Evolutionary conservation across 257 asterid genomes (phyloP).

Genomic region (Przewalskia tangutica): DNA sequence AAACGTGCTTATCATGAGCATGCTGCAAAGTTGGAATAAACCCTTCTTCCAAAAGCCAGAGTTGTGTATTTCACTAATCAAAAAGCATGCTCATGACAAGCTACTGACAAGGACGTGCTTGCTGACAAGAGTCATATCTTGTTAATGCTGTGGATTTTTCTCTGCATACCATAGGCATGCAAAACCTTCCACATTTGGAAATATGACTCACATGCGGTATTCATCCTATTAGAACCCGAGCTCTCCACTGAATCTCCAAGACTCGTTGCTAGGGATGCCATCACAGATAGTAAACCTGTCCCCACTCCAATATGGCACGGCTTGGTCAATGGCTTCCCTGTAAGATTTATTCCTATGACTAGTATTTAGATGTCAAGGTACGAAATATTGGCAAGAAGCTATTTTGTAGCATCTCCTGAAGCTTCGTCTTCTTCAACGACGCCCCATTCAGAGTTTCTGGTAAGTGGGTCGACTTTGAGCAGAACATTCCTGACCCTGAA

Average conservation of each 20-base stretch:
- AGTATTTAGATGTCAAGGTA: slow-evolving; percentile 81
- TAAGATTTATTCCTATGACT: slow-evolving; percentile 44
- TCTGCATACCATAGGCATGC: slow-evolving; percentile 49
- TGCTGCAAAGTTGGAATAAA: too few relatives aligned
- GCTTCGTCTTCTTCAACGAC: too few relatives aligned
- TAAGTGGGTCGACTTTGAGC: too few relatives aligned
- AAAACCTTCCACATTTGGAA: slow-evolving; percentile 72
- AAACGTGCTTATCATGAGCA: slow-evolving; percentile 15
- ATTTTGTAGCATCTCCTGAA: slow-evolving; percentile 12
- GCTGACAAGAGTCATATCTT: slow-evolving; percentile 15
- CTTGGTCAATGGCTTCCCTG: slow-evolving; percentile 56
- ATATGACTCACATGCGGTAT: slow-evolving; percentile 89
- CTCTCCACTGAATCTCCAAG: slow-evolving; percentile 9
- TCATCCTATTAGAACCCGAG: slow-evolving; percentile 35
- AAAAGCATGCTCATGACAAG: too few relatives aligned
- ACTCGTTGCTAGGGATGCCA: slow-evolving; percentile 79
- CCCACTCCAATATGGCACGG: slow-evolving; percentile 95
- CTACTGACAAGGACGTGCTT: too few relatives aligned
- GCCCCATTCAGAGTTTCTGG: background rate
- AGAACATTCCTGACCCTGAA: too few relatives aligned
- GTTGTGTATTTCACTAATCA: too few relatives aligned
- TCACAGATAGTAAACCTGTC: slow-evolving; percentile 77
- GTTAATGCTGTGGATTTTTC: slow-evolving; percentile 47
- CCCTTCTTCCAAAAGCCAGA: too few relatives aligned
- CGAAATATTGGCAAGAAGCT: slow-evolving; percentile 66